Percentiles rank a stretch among this genome's conserved stretches.
These are phyloP conservation scores for Abrus precatorius DNA, from an alignment of 306 rosid genomes.

Conservation along the genomic window DNA sequence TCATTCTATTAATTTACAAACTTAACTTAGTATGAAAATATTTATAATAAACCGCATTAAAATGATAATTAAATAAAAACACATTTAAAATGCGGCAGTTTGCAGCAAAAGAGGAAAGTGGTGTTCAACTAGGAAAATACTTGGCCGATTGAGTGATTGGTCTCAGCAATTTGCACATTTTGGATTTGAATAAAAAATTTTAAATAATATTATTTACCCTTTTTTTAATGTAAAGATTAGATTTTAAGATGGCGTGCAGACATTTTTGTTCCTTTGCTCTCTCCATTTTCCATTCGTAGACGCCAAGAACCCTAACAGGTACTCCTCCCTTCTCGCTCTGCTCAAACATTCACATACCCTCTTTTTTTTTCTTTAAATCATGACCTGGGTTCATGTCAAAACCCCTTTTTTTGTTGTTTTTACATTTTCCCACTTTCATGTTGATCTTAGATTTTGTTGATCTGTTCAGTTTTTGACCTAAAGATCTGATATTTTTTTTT, in stretches of 20 bases:
- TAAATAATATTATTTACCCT: neutral
- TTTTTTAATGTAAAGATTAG: constrained; percentile 26
- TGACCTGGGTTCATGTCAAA: constrained; percentile 18
- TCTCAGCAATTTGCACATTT: constrained; percentile 23
- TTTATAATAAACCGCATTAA: neutral
- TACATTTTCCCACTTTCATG: constrained; percentile 31
- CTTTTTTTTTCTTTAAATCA: constrained; percentile 24
- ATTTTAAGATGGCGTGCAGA: constrained; percentile 58
- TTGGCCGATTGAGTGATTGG: neutral
- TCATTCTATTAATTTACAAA: neutral
- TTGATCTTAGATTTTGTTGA: constrained; percentile 36
- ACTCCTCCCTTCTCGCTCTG: constrained; percentile 45
- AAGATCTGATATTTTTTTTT: constrained; percentile 47
- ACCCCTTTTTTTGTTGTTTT: neutral
- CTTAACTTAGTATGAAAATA: neutral
- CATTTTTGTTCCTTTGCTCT: constrained; percentile 48
- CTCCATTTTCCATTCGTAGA: constrained; percentile 53
- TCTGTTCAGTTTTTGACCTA: constrained; percentile 37
- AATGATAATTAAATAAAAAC: neutral
- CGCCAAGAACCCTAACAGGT: constrained; percentile 67
- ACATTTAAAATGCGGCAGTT: constrained; percentile 25
- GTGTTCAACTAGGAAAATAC: neutral
- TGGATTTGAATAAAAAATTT: constrained; percentile 20
- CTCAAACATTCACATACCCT: constrained; percentile 19
- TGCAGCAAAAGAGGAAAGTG: neutral